Conservation (phyloP, 495 filamentous ascomycete genomes). For the Xylaria bambusicola region DNA sequence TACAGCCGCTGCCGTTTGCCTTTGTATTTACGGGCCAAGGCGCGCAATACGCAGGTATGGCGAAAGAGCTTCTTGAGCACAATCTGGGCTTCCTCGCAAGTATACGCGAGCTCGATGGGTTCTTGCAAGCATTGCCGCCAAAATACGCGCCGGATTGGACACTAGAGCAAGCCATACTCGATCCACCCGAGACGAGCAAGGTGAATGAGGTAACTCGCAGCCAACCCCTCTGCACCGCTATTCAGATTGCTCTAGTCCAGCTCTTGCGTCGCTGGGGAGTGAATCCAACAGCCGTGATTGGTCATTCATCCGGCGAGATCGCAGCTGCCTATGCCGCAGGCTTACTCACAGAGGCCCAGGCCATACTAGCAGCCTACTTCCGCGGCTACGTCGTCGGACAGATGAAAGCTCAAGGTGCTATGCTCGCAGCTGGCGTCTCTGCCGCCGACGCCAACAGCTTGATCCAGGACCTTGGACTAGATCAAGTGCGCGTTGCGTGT, state of each 20-base stretch:
- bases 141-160: conserved; percentile 22
- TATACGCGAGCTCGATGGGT: conserved; percentile 36
- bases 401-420: conserved; percentile 31
- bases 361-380: conserved; percentile 54
- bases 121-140: conserved; percentile 22
- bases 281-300: conserved; percentile 49
- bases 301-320: conserved; percentile 68
- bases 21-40: conserved; percentile 48
- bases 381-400: conserved; percentile 34
- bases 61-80: conserved; percentile 43
- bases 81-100: conserved; percentile 35
- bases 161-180: conserved; percentile 9
- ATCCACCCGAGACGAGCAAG: background rate
- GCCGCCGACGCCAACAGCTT: conserved; percentile 20
- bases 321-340: conserved; percentile 53
- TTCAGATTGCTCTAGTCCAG: conserved; percentile 55
- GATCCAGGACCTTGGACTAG: conserved; percentile 16
- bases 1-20: conserved; percentile 22
- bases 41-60: conserved; percentile 56
- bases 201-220: conserved; percentile 32
- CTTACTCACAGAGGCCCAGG: conserved; percentile 26
- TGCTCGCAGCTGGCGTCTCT: conserved; percentile 51
- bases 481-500: conserved; percentile 46
- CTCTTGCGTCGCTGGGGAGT: conserved; percentile 54
- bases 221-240: conserved; percentile 52